Base-by-base conservation (phyloP, 805 yeast species). In the Ogataea parapolymorpha region DNA sequence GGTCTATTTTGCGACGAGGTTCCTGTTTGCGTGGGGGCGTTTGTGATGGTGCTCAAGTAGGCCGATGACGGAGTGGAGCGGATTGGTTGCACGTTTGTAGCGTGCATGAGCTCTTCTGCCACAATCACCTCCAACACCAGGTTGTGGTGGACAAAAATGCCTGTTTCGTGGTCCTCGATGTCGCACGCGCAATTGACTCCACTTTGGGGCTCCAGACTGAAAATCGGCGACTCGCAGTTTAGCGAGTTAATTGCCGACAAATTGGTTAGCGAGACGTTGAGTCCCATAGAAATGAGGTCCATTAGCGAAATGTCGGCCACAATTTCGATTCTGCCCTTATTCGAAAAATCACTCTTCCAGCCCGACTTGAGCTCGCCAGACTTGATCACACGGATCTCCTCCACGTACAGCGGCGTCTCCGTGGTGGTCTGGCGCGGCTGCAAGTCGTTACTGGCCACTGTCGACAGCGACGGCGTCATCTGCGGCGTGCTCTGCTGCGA, bases 321-420 rank as follows among this genome's bases (percentile, higher is more conserved):
- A 33, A 89, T 61, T 61, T 88, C 96, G 45, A 90, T 81, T 40
- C 77, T 72, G 5, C 99, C 99, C 32, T 72, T 72, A 30, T 79
- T 83, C 5, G 80, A 64, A 58, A 83, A 90, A 62, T 93, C 99
- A 1, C 93, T 79, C 61, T 93, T 93, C 99, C 99, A 93, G 3
- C 99, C 99, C 23, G 76, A 71, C 57, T 85, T 86, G 56, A 88
- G 63, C 46, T 86, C 95, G 9, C 96, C 96, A 40, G 80, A 75
- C 10, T 82, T 75, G 7, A 93, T 67, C 4, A 85, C 77, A 23
- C 90, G 72, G 6, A 75, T 74, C 55, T 90, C 96, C 59, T 89
- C 95, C 10, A 80, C 61, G 51, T 74, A 83, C 11, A 85, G 45
- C 18, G 43, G 43, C 23, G 14, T 29, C 15, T 40, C 35, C 9